phyloP scores from a whole-genome alignment of 2,329 filamentous ascomycete species.

The Aspergillus cejpii region DNA sequence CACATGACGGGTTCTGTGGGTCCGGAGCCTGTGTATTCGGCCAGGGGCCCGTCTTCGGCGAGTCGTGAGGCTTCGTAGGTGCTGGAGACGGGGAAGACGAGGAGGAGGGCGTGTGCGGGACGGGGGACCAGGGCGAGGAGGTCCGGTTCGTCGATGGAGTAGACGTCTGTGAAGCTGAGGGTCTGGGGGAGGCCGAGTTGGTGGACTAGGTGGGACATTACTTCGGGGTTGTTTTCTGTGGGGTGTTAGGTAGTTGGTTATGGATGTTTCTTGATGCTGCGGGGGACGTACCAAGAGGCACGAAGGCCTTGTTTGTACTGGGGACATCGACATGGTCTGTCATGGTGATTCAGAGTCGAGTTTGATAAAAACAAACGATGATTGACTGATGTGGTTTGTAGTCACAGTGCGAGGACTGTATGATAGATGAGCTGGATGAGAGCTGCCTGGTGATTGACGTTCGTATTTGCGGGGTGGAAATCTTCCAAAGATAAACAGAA shows the following conservation, averaged over 20 bases:
- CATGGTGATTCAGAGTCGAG: conserved; percentile 22
- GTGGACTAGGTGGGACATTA: conserved; percentile 78
- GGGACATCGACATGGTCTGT: conserved; percentile 33
- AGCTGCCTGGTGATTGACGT: conserved; percentile 3
- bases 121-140: conserved; percentile 82
- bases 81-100: conserved; percentile 80
- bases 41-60: conserved; percentile 60
- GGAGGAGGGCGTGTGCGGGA: conserved; percentile 77
- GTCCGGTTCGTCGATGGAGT: conserved; percentile 77
- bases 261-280: conserved; percentile 2
- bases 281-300: conserved; percentile 39
- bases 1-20: conserved; percentile 70
- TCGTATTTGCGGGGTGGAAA: conserved; percentile 11
- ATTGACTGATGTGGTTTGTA: not conserved
- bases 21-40: conserved; percentile 63
- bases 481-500: not conserved
- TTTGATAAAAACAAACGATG: not conserved
- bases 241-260: conserved; percentile 7
- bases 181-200: conserved; percentile 73
- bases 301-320: conserved; percentile 42
- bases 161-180: conserved; percentile 83
- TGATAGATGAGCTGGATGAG: conserved; percentile 1
- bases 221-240: conserved; percentile 69
- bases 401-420: not conserved
- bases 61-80: conserved; percentile 71